These are phyloP conservation scores for Moricandia arvensis DNA, from an alignment of 345 rosid genomes.

Conservation along the genomic window DNA sequence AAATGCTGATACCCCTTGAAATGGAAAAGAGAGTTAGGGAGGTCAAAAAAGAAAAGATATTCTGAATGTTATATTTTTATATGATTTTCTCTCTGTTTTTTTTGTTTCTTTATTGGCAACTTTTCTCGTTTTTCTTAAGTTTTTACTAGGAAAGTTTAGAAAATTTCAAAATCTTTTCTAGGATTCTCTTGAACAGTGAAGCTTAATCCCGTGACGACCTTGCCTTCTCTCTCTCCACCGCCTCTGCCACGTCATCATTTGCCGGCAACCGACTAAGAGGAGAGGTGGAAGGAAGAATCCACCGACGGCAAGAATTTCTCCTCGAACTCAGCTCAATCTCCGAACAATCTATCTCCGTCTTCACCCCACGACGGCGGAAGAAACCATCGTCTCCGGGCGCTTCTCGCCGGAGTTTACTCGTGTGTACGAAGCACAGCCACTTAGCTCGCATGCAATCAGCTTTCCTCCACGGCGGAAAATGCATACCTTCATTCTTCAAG, in stretches of 20 bases:
- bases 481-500: constrained; percentile 89
- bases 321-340: constrained; percentile 58
- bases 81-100: neutral
- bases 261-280: neutral
- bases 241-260: constrained; percentile 32
- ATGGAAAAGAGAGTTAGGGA: neutral
- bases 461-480: constrained; percentile 89
- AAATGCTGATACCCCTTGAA: neutral
- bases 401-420: constrained; percentile 31
- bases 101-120: neutral
- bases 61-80: neutral
- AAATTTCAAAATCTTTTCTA: constrained; percentile 46
- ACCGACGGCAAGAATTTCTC: constrained; percentile 27
- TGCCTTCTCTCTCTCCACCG: constrained; percentile 48
- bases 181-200: constrained; percentile 63
- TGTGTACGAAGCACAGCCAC: constrained; percentile 69
- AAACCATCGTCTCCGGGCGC: constrained; percentile 10
- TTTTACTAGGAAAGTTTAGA: neutral
- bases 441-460: constrained; percentile 80
- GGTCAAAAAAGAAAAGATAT: neutral
- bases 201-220: constrained; percentile 79
- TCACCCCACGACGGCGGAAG: constrained; percentile 14
- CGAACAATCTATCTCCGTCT: constrained; percentile 25
- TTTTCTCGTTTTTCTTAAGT: neutral
- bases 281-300: constrained; percentile 6